Evolutionary conservation across 1,139 yeast genomes (phyloP).

Genomic region (Candida freyschussii): DNA sequence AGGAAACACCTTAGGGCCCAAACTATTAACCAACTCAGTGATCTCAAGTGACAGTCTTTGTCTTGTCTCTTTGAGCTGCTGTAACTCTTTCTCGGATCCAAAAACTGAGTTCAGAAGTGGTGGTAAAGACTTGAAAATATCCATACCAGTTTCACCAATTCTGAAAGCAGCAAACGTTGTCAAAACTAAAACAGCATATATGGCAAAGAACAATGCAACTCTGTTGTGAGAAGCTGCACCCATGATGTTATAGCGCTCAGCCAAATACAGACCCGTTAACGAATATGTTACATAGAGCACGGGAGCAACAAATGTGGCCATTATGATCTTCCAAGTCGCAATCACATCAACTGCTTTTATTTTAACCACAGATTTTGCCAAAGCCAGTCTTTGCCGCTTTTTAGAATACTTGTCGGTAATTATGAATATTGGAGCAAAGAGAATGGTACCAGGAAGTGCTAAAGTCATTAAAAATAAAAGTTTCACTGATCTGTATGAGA

Average conservation of each 20-base stretch:
- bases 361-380: slow-evolving; percentile 63
- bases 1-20: slow-evolving; percentile 63
- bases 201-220: slow-evolving; percentile 33
- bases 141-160: slow-evolving; percentile 75
- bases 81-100: slow-evolving; percentile 42
- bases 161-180: slow-evolving; percentile 68
- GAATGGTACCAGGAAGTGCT: slow-evolving; percentile 55
- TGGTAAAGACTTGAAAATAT: slow-evolving; percentile 60
- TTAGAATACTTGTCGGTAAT: slow-evolving; percentile 50
- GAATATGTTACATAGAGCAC: slow-evolving; percentile 62
- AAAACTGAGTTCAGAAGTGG: slow-evolving; percentile 56
- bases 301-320: slow-evolving; percentile 67
- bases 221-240: slow-evolving; percentile 23
- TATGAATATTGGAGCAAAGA: slow-evolving; percentile 65
- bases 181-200: slow-evolving; percentile 45
- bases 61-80: slow-evolving; percentile 46
- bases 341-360: slow-evolving; percentile 68
- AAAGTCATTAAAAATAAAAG: slow-evolving; percentile 29
- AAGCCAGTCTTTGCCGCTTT: slow-evolving; percentile 55
- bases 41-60: slow-evolving; percentile 47
- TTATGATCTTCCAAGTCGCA: slow-evolving; percentile 73
- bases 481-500: slow-evolving; percentile 51
- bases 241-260: slow-evolving; percentile 23
- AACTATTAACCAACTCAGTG: slow-evolving; percentile 49
- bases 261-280: slow-evolving; percentile 45